A percentile compares a stretch with the other conserved stretches of the same genome.
Evolutionary conservation across 371 early-diverging fungal species (phyloP).

Genomic region (Funneliformis caledonium): DNA sequence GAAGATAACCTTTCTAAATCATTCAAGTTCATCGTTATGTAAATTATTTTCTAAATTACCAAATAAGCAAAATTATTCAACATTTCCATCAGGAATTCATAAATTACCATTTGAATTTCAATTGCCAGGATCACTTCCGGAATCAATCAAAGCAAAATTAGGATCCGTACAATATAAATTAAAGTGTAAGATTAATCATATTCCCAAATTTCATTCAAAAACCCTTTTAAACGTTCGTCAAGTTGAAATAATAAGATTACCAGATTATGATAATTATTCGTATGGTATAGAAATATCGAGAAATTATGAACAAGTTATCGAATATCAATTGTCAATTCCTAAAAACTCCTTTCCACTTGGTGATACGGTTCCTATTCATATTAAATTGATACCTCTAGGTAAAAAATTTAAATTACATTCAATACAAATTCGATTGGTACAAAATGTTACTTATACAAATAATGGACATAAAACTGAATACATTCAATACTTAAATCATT

Average conservation of each 20-base stretch:
- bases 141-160: neutral
- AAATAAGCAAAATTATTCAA: neutral
- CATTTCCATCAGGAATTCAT: neutral
- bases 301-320: neutral
- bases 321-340: slow-evolving; percentile 25
- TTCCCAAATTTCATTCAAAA: neutral
- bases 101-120: slow-evolving; percentile 6
- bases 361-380: neutral
- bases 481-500: neutral
- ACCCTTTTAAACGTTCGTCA: neutral
- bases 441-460: neutral
- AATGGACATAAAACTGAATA: neutral
- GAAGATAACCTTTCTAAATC: neutral
- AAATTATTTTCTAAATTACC: neutral
- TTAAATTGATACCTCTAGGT: slow-evolving; percentile 14
- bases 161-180: slow-evolving; percentile 4
- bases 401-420: slow-evolving; percentile 13
- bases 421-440: neutral
- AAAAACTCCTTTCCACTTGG: neutral
- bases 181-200: too few species aligned
- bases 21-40: neutral
- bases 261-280: neutral
- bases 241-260: slow-evolving; percentile 1
- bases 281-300: neutral
- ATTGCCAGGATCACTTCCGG: neutral